Evolutionary conservation across 164 flowering plant genomes (phyloP), one percentile per base, ranked within the genome.

Genomic region (Piper longum): DNA sequence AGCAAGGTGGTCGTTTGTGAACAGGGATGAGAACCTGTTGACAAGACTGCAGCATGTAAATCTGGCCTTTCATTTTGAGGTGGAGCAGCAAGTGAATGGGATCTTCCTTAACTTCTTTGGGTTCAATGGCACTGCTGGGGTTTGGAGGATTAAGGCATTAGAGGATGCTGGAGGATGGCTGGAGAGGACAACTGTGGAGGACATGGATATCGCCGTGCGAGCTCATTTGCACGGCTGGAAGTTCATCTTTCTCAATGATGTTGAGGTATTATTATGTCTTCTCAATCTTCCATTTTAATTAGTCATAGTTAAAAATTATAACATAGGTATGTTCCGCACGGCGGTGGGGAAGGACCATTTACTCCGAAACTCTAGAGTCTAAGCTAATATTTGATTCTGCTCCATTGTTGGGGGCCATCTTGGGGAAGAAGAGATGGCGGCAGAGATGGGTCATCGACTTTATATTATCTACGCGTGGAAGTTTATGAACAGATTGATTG

Each of bases 1-100:
- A 64, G 97, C 99, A n/a, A 88, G 99, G 67, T 93, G 99, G 99
- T 88, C 99, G 2, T 93, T 93, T 76, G 99, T 93, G 71, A 92
- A 92, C 80, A 86, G 81, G 74, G 95, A 92, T 63, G 98, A 92
- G 81, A 92, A 92, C 67, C 64, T 93, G 72, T 72, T 93, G 16
- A 93, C 98, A 0, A 80, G 98, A 66, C 62, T 93, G 76, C 98
- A 93, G 80, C 78, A 88, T 75, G 71, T 93, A 7, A 93, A 93
- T 64, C 76, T 93, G 63, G 60, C 86, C 0, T 93, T 93, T 63
- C 98, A 93, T 75, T 93, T 93, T 64, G 98, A 93, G 68, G 98
- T 93, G 60, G 99, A 93, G 82, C 99, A 93, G 72, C 99, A 93
- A 72, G 99, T 93, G 43, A 93, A 93, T 77, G 90, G 99, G 39